A percentile compares a stretch with the other conserved stretches of the same genome.
Evolutionary conservation across 805 yeast species (phyloP).

Genomic region (Starmerella sp.): DNA sequence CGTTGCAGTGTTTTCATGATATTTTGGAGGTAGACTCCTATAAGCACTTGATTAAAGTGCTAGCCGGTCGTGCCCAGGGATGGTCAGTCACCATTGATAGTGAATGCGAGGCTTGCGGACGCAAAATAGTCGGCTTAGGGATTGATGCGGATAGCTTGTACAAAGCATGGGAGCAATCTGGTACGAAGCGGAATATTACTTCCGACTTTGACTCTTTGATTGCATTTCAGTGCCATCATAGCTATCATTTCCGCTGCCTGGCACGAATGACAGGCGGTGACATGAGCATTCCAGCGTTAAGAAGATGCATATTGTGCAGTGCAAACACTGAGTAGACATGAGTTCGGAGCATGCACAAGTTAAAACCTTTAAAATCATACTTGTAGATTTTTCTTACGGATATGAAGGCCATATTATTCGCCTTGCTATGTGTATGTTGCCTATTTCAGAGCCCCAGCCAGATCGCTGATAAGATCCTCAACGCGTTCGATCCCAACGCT

Average conservation of each 20-base stretch:
- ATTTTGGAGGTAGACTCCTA: conserved; percentile 48
- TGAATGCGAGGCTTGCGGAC: conserved; percentile 70
- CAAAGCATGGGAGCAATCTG: conserved; percentile 21
- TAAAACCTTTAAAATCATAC: too few relatives aligned
- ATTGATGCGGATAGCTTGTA: conserved; percentile 39
- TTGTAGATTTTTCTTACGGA: too few relatives aligned
- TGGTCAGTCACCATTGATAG: conserved; percentile 45
- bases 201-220: conserved; percentile 11
- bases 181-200: neutral
- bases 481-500: conserved; percentile 80
- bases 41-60: conserved; percentile 36
- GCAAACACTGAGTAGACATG: neutral
- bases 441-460: conserved; percentile 54
- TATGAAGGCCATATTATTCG: too few relatives aligned
- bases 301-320: neutral
- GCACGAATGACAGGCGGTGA: conserved; percentile 7
- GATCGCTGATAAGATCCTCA: conserved; percentile 62
- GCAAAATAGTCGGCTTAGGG: conserved; percentile 57
- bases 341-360: too few relatives aligned
- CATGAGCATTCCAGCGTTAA: neutral
- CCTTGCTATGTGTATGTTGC: too few relatives aligned
- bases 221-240: conserved; percentile 19
- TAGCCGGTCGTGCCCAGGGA: conserved; percentile 41
- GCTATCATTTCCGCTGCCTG: conserved; percentile 20
- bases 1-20: conserved; percentile 7